Percentiles rank a stretch among this genome's conserved stretches.
phyloP scores from a whole-genome alignment of 352 stramenopile species.

The Phytophthora crassamura region DNA sequence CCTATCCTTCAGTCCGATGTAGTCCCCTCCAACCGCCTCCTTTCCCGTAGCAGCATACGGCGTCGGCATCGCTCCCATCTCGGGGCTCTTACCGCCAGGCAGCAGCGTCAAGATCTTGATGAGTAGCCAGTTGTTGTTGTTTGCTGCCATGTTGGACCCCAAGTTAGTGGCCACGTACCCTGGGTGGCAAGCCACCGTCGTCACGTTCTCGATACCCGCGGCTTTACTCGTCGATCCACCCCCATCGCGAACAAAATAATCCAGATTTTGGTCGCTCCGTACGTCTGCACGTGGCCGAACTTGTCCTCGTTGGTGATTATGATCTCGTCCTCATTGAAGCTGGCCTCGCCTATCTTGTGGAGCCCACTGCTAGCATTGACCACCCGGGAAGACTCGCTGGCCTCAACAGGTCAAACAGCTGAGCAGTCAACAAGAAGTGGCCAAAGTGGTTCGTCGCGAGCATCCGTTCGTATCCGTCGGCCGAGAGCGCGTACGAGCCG shows the following conservation, averaged over 20 bases:
- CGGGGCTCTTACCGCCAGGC: slow-evolving; percentile 25
- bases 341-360: slow-evolving; percentile 29
- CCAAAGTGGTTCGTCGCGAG: slow-evolving; percentile 43
- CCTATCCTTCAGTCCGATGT: slow-evolving; percentile 30
- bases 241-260: slow-evolving; percentile 62
- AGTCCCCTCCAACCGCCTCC: slow-evolving; percentile 29
- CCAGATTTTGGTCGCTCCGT: slow-evolving; percentile 55
- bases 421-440: slow-evolving; percentile 46
- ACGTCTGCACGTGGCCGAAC: slow-evolving; percentile 45
- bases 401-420: too few species aligned
- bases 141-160: slow-evolving; percentile 21
- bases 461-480: slow-evolving; percentile 34
- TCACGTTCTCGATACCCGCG: slow-evolving; percentile 21
- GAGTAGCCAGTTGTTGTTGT: slow-evolving; percentile 34
- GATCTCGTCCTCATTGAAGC: slow-evolving; percentile 38
- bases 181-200: slow-evolving; percentile 39
- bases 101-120: slow-evolving; percentile 31
- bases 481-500: too few species aligned
- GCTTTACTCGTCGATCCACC: slow-evolving; percentile 45
- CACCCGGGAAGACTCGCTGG: too few species aligned
- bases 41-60: slow-evolving; percentile 36
- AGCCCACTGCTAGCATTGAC: slow-evolving; percentile 44
- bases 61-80: slow-evolving; percentile 33
- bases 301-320: slow-evolving; percentile 35
- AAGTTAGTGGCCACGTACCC: slow-evolving; percentile 45